A percentile compares a stretch with the other conserved stretches of the same genome.
Conservation (phyloP, 805 yeast genomes). For the Candida verbasci region DNA sequence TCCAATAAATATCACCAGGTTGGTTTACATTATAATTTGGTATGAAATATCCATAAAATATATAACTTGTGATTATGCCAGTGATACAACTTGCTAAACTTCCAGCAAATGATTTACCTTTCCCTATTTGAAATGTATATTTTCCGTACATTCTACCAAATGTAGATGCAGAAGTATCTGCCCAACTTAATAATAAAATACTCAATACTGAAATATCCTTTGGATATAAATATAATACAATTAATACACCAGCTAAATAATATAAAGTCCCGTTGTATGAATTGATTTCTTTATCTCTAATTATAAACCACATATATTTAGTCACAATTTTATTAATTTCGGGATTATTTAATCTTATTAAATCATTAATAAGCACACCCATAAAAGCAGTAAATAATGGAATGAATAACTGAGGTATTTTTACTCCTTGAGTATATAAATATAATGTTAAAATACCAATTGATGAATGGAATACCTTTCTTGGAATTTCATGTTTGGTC, state of each 20-base stretch:
- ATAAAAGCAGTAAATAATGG: constrained; percentile 56
- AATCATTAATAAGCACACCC: constrained; percentile 58
- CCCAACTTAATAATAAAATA: constrained; percentile 85
- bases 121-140: constrained; percentile 71
- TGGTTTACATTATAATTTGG: constrained; percentile 57
- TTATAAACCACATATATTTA: constrained; percentile 66
- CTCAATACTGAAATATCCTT: constrained; percentile 80
- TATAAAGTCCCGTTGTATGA: constrained; percentile 80
- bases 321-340: constrained; percentile 67
- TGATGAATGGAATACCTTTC: constrained; percentile 84
- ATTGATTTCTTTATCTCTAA: constrained; percentile 78
- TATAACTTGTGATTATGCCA: constrained; percentile 63
- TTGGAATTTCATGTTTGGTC: constrained; percentile 81
- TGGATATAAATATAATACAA: constrained; percentile 66
- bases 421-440: constrained; percentile 60
- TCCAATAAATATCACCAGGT: constrained; percentile 63
- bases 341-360: constrained; percentile 57
- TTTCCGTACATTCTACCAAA: constrained; percentile 84
- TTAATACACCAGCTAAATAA: constrained; percentile 74
- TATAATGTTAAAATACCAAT: constrained; percentile 80
- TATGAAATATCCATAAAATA: constrained; percentile 69
- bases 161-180: constrained; percentile 95
- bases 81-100: constrained; percentile 77
- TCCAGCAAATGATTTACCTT: constrained; percentile 85
- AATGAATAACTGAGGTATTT: constrained; percentile 51